Evolutionary conservation across 805 yeast genomes (phyloP), one percentile per base, ranked within the genome.

Genomic region (Isabelozyma gotoi): DNA sequence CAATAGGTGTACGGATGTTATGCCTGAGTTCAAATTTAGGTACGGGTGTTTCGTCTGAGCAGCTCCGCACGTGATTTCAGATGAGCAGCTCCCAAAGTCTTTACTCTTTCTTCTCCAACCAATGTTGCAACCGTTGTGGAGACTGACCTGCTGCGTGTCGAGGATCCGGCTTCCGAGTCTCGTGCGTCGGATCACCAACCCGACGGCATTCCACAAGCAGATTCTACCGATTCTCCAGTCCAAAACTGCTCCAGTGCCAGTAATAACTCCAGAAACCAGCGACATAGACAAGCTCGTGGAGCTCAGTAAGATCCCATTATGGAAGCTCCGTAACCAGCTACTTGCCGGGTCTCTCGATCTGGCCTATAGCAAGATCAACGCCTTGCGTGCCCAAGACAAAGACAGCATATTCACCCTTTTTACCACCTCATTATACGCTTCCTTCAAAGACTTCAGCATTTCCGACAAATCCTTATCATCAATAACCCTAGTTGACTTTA

Each of bases 401-500:
- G 29, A 24, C 12, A 24, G 29, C 29, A 24, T 24, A 10, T 24
- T 24, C 29, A 4, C 8, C 7, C 4, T 24, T 24, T 24, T 24
- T n/a, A 24, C 29, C 6, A 24, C 29, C 29, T 24, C 29, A 24
- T 4, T 24, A n/a, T 7, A 24, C 29, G 5, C 29, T 24, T 24
- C 29, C 8, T 24, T 24, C 29, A n/a, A 24, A 24, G 29, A 24
- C 12, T n/a, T n/a, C 29, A 10, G 29, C 12, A 10, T n/a, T 24
- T 32, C 34, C 15, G 34, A 14, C 34, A 8, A 32, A 14, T 8
- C 17, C 15, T 11, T 11, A 21, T 21, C 29, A 7, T 8, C 15
- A 10, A 11, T 36, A 12, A 7, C 29, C 7, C 31, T 29, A n/a
- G 39, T 27, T 15, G 63, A 60, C 40, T 60, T 40, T 39, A 51